phyloP scores from a whole-genome alignment of 345 rosid species.

The Boechera stricta region DNA sequence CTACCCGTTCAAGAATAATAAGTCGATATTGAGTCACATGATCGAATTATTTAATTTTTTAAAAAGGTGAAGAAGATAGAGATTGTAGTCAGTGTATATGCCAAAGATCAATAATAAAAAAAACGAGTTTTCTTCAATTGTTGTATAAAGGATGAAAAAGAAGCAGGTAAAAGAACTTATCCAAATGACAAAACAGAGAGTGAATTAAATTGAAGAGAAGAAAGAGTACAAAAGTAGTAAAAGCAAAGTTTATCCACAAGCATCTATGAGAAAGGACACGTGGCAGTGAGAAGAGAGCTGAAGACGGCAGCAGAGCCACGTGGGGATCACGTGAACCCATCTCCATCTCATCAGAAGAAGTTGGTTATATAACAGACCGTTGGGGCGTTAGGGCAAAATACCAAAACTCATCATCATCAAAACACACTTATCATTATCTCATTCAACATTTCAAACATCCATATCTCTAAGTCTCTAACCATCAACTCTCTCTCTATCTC shows the following conservation, averaged over 20 bases:
- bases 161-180: slow-evolving; percentile 38
- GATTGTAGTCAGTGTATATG: slow-evolving; percentile 23
- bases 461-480: neutral
- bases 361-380: slow-evolving; percentile 51
- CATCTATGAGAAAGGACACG: slow-evolving; percentile 33
- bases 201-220: slow-evolving; percentile 18
- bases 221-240: slow-evolving; percentile 37
- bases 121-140: neutral
- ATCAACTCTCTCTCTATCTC: neutral
- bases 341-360: slow-evolving; percentile 39
- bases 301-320: slow-evolving; percentile 48
- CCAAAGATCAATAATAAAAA: slow-evolving; percentile 16
- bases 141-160: slow-evolving; percentile 12
- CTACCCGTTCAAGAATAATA: slow-evolving; percentile 20
- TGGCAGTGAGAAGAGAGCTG: slow-evolving; percentile 23
- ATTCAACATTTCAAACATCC: neutral
- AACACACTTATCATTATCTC: slow-evolving; percentile 30
- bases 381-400: slow-evolving; percentile 46
- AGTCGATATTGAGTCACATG: slow-evolving; percentile 27
- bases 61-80: slow-evolving; percentile 12
- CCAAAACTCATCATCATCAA: slow-evolving; percentile 13
- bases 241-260: slow-evolving; percentile 46
- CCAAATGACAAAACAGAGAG: slow-evolving; percentile 37
- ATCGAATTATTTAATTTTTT: neutral
- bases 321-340: slow-evolving; percentile 51